phyloP scores from a whole-genome alignment of 305 asterid genomes.

The Solanum hybrid region DNA sequence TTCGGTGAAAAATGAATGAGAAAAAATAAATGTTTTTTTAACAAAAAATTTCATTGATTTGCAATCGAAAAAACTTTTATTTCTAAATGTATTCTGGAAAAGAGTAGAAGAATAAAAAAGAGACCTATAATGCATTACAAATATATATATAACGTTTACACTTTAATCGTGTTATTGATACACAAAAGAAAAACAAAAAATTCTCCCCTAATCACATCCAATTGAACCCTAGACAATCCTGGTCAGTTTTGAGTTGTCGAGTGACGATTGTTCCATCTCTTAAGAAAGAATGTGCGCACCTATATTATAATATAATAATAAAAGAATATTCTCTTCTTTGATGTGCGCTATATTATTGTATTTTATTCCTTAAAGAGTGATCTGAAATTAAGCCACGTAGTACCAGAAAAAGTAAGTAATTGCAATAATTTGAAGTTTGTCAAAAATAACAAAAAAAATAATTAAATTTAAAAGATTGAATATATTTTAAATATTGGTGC shows the following conservation, averaged over 20 bases:
- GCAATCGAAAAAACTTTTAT: neutral
- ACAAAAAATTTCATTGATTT: too few relatives aligned
- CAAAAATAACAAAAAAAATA: neutral
- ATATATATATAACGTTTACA: neutral
- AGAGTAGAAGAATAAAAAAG: neutral
- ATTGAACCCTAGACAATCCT: neutral
- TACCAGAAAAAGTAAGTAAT: neutral
- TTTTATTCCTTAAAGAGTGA: neutral
- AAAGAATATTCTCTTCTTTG: too few relatives aligned
- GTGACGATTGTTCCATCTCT: too few relatives aligned
- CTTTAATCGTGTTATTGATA: neutral
- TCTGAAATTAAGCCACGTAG: too few relatives aligned
- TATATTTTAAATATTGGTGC: neutral
- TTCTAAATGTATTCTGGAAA: neutral
- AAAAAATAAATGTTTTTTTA: too few relatives aligned
- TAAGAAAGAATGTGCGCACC: too few relatives aligned
- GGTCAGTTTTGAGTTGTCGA: neutral
- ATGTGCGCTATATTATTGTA: too few relatives aligned
- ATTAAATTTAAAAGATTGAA: neutral
- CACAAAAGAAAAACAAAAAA: neutral
- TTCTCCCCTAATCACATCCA: neutral
- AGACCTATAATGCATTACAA: neutral
- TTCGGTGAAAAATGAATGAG: neutral
- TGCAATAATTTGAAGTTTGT: neutral
- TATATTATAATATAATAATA: too few relatives aligned